Evolutionary conservation across 106 monocot species (phyloP).

Genomic region (Apostasia ramifera): DNA sequence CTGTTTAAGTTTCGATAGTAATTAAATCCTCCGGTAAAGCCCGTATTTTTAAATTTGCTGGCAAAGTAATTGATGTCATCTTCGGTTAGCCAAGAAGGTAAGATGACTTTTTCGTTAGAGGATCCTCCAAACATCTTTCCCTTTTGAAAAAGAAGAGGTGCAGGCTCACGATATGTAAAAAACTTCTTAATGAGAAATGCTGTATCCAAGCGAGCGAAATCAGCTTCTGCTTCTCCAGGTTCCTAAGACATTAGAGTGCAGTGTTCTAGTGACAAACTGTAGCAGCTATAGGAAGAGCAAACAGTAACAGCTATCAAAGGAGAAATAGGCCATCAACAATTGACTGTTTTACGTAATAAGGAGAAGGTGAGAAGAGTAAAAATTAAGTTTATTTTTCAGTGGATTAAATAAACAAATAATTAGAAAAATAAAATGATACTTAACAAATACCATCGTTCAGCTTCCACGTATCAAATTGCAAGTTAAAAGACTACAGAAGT

Average conservation of each 20-base stretch:
- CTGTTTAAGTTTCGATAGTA: constrained; percentile 13
- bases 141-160: constrained; percentile 11
- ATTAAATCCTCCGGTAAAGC: constrained; percentile 17
- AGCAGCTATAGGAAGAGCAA: too few relatives aligned
- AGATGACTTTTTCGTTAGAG: background rate
- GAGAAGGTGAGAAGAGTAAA: too few relatives aligned
- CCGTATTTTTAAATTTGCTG: constrained; percentile 16
- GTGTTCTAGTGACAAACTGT: too few relatives aligned
- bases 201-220: constrained; percentile 11
- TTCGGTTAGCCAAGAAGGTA: constrained; percentile 20
- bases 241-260: constrained; percentile 6
- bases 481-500: too few relatives aligned
- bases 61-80: constrained; percentile 16
- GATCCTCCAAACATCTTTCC: background rate
- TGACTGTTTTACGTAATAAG: too few relatives aligned
- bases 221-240: constrained; percentile 14
- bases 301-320: too few relatives aligned
- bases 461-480: too few relatives aligned
- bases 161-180: constrained; percentile 4
- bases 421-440: too few relatives aligned
- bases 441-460: too few relatives aligned
- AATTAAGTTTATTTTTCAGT: too few relatives aligned
- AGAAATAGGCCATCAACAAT: too few relatives aligned
- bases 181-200: constrained; percentile 3
- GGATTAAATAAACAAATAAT: too few relatives aligned